A percentile compares a stretch with the other conserved stretches of the same genome.
These are phyloP conservation scores for rapeseed (Brassica napus) DNA, from an alignment of 345 rosid species.

Conservation along the genomic window Da-Ae NC_063434.1:21847501-21848000, in stretches of 20 bases:
- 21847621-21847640: background rate
- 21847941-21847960: too few species aligned
- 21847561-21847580: too few species aligned
- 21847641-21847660: background rate
- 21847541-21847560: too few species aligned
- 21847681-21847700: background rate
- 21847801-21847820: background rate
- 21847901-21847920: too few species aligned
- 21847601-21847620: too few species aligned
- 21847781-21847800: background rate
- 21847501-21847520: too few species aligned
- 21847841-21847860: background rate
- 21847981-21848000: too few species aligned
- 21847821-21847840: background rate
- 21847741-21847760: too few species aligned
- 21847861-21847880: background rate
- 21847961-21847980: too few species aligned
- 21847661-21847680: background rate
- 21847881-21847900: background rate
- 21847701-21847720: background rate
- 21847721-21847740: background rate
- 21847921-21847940: too few species aligned
- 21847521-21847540: too few species aligned
- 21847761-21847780: background rate
- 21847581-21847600: too few species aligned